These are phyloP conservation scores for Silene coronaria DNA, from an alignment of 179 eudicot species.

Conservation along the genomic window DNA sequence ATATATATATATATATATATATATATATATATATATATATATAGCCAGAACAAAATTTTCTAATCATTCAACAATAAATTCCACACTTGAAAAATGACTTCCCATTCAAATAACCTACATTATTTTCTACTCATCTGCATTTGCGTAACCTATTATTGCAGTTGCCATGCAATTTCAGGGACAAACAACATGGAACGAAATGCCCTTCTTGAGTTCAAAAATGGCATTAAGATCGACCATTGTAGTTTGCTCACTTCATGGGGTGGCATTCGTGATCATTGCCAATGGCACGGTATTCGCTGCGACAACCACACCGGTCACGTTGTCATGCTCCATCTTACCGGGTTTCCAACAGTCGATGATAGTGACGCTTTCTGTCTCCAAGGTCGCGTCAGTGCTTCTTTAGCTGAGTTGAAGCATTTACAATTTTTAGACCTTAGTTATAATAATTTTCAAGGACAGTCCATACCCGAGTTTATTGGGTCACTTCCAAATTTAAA, in stretches of 20 bases:
- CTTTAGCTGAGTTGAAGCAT: constrained; percentile 24
- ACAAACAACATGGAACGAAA: too few species aligned
- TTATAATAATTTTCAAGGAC: constrained; percentile 9
- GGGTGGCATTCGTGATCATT: constrained; percentile 18
- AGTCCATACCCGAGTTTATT: constrained; percentile 25
- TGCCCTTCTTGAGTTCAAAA: neutral
- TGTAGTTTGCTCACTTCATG: constrained; percentile 20
- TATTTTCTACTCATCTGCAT: too few species aligned
- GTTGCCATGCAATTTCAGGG: too few species aligned
- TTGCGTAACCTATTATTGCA: too few species aligned
- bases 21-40: too few species aligned
- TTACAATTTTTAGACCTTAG: constrained; percentile 26
- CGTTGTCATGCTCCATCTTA: constrained; percentile 19
- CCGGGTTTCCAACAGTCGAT: neutral
- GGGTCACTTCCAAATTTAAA: constrained; percentile 21
- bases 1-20: too few species aligned
- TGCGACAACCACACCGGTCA: constrained; percentile 21
- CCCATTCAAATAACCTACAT: too few species aligned
- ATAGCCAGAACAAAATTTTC: too few species aligned
- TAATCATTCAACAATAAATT: too few species aligned
- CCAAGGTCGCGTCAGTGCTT: constrained; percentile 21
- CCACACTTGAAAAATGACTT: too few species aligned
- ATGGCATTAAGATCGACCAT: neutral
- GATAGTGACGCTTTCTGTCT: constrained; percentile 10
- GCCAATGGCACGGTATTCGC: constrained; percentile 21